phyloP scores from a whole-genome alignment of 179 eudicot species.

The Beta lomatogona region DNA sequence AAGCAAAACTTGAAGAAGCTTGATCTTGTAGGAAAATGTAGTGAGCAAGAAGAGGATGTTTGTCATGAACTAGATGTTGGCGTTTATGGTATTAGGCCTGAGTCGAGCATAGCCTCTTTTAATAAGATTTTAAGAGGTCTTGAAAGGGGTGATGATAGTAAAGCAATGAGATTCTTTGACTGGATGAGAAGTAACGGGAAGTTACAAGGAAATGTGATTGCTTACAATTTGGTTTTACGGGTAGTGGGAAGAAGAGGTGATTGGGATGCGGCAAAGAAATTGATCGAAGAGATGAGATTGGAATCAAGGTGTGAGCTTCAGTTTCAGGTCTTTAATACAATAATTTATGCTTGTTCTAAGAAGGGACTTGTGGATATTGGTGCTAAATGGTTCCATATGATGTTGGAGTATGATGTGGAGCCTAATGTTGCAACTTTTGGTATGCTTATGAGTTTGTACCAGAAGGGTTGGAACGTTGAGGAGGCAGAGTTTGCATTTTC shows the following conservation, averaged over 20 bases:
- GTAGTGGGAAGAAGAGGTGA: conserved; percentile 77
- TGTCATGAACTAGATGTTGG: conserved; percentile 36
- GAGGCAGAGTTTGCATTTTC: conserved; percentile 81
- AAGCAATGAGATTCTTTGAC: conserved; percentile 59
- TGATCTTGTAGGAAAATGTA: conserved; percentile 10
- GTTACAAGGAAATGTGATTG: conserved; percentile 60
- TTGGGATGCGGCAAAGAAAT: conserved; percentile 70
- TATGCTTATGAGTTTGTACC: conserved; percentile 85
- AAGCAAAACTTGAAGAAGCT: conserved; percentile 20
- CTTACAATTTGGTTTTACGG: conserved; percentile 67
- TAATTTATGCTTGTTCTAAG: conserved; percentile 80
- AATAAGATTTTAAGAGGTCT: conserved; percentile 61
- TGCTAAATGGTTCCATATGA: conserved; percentile 71
- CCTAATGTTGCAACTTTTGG: conserved; percentile 96
- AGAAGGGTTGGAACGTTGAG: conserved; percentile 68
- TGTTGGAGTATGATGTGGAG: conserved; percentile 65
- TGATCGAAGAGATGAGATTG: conserved; percentile 62
- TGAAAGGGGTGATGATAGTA: conserved; percentile 51
- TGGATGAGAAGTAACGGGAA: conserved; percentile 86
- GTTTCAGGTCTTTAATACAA: conserved; percentile 75
- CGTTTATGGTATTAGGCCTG: conserved; percentile 34
- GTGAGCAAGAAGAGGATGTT: conserved; percentile 15
- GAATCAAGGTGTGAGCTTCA: conserved; percentile 63
- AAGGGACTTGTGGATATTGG: conserved; percentile 59
- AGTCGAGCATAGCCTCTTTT: conserved; percentile 50